Percentiles rank a stretch among this genome's conserved stretches.
These are phyloP conservation scores for Acanthamoeba lenticulata DNA, from an alignment of 208 protist genomes.

Conservation along the genomic window DNA sequence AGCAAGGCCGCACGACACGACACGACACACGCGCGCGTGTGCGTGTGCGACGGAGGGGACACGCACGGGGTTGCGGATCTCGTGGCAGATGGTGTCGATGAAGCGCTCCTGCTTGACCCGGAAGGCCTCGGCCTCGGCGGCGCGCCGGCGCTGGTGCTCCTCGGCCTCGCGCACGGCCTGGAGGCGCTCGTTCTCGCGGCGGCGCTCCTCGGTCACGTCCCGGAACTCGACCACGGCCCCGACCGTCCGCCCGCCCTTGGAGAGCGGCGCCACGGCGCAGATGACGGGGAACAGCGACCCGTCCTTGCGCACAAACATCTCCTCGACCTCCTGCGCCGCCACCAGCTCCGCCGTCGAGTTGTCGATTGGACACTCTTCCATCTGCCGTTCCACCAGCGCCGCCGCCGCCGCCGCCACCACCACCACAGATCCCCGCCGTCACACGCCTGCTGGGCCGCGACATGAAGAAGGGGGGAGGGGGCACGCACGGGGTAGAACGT, in stretches of 20 bases:
- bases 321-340: not conserved
- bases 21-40: not conserved
- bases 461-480: not conserved
- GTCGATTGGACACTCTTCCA: constrained; percentile 2
- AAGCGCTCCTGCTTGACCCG: not conserved
- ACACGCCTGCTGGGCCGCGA: too few relatives aligned
- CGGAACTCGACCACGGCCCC: constrained; percentile 1
- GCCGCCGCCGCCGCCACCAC: not conserved
- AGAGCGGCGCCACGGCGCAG: constrained; percentile 4
- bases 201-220: not conserved
- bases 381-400: too few relatives aligned
- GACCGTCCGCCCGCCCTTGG: not conserved
- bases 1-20: not conserved
- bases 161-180: not conserved
- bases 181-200: not conserved
- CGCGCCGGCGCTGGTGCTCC: not conserved
- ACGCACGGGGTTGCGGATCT: constrained; percentile 7
- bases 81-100: constrained; percentile 17
- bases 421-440: not conserved
- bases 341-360: not conserved
- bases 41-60: not conserved
- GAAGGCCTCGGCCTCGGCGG: not conserved
- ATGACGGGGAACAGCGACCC: not conserved
- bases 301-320: not conserved
- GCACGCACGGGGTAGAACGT: not conserved